Base-by-base conservation (phyloP, 2,329 filamentous ascomycete genomes). In the Volutella citrinella region DNA sequence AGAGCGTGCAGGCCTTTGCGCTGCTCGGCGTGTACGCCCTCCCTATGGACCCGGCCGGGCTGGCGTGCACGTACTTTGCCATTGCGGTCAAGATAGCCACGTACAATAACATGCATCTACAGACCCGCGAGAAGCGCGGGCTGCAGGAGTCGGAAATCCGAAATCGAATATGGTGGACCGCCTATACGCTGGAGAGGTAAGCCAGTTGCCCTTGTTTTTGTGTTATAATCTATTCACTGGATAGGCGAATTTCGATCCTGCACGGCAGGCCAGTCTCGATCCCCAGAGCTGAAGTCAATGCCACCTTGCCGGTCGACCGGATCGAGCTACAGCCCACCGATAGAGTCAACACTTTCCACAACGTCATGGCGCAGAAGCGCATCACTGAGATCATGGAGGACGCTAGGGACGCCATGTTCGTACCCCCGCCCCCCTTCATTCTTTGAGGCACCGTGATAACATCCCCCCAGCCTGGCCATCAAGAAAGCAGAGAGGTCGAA, bases 131-230 rank as follows among this genome's bases (percentile, higher is more conserved):
- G 5, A 17, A 17, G 3, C 4, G 34, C 1, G 20, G 10, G 4
- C 2, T 6, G 3, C n/a, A 28, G 6, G 31, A 51, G 10, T 10
- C 10, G 2, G 46, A 46, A 27, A 19, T 48, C 4, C 21, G 36
- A 10, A 50, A 48, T n/a, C 33, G 46, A 10, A 37, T 50, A 22
- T 51, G 48, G 48, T 51, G 48, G 49, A 52, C 48, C 9, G 36
- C 43, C 6, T 50, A 46, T 17, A 40, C 36, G 8, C 23, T 48
- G 4, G 44, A 52, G 29, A 46, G 46, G 46, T n/a, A n/a, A n/a
- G n/a, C n/a, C n/a, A n/a, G n/a, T n/a, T n/a, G n/a, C n/a, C n/a
- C n/a, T n/a, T n/a, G n/a, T n/a, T n/a, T 50, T 14, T 5, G 29
- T n/a, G 7, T 16, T 13, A 2, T 15, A 7, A n/a, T 10, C 11